These are phyloP conservation scores for Tremella yokohamensis DNA, from an alignment of 768 basidiomycete genomes.

Conservation along the genomic window DNA sequence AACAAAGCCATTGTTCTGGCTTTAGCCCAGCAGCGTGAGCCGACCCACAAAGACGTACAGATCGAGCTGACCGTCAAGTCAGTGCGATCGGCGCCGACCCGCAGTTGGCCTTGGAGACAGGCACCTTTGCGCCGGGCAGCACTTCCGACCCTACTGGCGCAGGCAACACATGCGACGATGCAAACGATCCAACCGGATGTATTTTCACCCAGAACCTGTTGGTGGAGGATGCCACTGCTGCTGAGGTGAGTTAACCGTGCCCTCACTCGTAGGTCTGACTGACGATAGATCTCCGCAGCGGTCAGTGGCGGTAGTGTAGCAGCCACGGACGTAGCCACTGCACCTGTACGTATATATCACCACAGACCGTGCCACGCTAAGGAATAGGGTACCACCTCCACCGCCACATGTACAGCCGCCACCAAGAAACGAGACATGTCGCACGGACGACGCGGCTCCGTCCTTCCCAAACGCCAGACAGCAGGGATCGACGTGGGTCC, in stretches of 20 bases:
- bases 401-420: background rate
- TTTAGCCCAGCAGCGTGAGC: slow-evolving; percentile 60
- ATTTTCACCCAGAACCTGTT: slow-evolving; percentile 63
- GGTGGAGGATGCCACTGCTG: slow-evolving; percentile 50
- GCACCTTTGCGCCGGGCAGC: slow-evolving; percentile 63
- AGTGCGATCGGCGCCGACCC: slow-evolving; percentile 64
- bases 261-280: background rate
- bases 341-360: too few species aligned
- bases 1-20: slow-evolving; percentile 66
- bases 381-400: too few species aligned
- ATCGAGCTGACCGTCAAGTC: slow-evolving; percentile 34
- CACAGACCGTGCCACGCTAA: background rate
- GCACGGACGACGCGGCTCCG: background rate
- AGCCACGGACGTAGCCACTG: background rate
- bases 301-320: slow-evolving; percentile 1
- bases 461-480: background rate
- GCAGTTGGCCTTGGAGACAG: slow-evolving; percentile 59
- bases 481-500: slow-evolving; percentile 32
- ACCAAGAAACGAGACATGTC: slow-evolving; percentile 3
- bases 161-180: slow-evolving; percentile 59
- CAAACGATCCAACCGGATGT: slow-evolving; percentile 58
- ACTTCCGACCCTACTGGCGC: slow-evolving; percentile 58
- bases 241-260: background rate
- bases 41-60: background rate
- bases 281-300: background rate